Evolutionary conservation across 352 stramenopile genomes (phyloP).

Genomic region (Aphanomyces stellatus): DNA sequence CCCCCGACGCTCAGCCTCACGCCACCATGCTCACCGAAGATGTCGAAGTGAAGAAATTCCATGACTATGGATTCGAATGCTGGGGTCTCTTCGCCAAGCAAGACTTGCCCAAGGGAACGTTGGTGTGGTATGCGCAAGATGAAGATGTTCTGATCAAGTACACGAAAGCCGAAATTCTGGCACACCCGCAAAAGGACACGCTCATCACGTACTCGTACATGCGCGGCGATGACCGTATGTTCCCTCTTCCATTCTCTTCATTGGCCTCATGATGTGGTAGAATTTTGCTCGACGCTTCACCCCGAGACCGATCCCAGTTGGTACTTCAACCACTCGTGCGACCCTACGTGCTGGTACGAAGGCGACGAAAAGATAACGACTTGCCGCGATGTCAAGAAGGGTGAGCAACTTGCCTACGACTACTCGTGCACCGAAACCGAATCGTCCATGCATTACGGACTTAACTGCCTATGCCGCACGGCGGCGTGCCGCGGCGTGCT

Average conservation of each 20-base stretch:
- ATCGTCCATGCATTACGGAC: conserved; percentile 19
- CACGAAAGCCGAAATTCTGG: conserved; percentile 20
- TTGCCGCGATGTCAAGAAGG: conserved; percentile 19
- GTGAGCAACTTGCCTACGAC: conserved; percentile 20
- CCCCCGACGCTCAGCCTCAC: neutral
- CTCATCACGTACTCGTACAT: conserved; percentile 22
- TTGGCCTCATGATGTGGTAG: too few relatives aligned
- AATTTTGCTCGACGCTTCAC: conserved; percentile 16
- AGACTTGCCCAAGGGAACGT: conserved; percentile 18
- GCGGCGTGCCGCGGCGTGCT: conserved; percentile 14
- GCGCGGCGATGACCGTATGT: conserved; percentile 19
- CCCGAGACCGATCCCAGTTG: conserved; percentile 13
- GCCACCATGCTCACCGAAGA: conserved; percentile 16
- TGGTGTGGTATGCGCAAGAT: conserved; percentile 16
- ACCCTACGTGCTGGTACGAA: conserved; percentile 27
- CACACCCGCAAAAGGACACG: conserved; percentile 16
- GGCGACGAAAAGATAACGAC: conserved; percentile 20
- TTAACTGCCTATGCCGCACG: conserved; percentile 16
- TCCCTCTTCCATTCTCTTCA: too few relatives aligned
- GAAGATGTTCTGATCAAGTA: conserved; percentile 11
- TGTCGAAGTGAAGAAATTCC: conserved; percentile 17
- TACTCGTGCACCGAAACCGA: conserved; percentile 21
- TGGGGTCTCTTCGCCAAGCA: conserved; percentile 19
- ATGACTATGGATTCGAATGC: conserved; percentile 21
- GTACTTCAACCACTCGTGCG: conserved; percentile 22